Base-by-base conservation (phyloP, 495 filamentous ascomycete genomes). In the Penicillium egyptiacum region DNA sequence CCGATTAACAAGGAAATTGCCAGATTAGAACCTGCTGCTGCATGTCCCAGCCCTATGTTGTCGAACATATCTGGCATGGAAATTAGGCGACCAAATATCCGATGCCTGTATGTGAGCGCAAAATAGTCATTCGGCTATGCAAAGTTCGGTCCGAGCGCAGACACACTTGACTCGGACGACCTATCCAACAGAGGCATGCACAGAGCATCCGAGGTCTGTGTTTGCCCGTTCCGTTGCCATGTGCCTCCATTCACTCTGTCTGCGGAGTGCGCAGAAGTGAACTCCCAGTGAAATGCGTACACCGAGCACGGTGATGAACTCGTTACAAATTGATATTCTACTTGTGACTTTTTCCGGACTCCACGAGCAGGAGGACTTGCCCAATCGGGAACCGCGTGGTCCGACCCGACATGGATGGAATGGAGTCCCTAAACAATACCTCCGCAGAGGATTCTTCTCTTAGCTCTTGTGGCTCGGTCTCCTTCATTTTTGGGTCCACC, bases 401-500 rank as follows among this genome's bases (percentile, higher is more conserved):
- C 28, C 31, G 22, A n/a, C 20, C 48, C n/a, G 30, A 22, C 0
- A 28, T 28, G 33, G 19, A 41, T 47, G 39, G 37, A 55, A 10
- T 45, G 39, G 45, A 30, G 6, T 52, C 33, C 8, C 5, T 20
- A 14, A 41, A 40, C 19, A 45, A 30, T 23, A 8, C 9, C 25
- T 45, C 23, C 43, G 52, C 28, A 20, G 43, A 49, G 25, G 16
- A 45, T 30, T 33, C n/a, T 28, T 46, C 37, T 50, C 45, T 35
- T 20, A 25, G 12, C 42, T 19, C 33, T 53, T 28, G 39, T 20
- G 35, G 22, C 40, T 16, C 20, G 12, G 31, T 50, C 8, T 31
- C 25, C 28, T 26, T 30, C 17, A 39, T 20, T 42, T 7, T 20
- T 7, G 20, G 45, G 41, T 40, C 58, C 58, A 58, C 46, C 33